Percentiles rank a stretch among this genome's conserved stretches.
Conservation (phyloP, 2,329 filamentous ascomycete genomes). For the Colletotrichum acutatum region DNA sequence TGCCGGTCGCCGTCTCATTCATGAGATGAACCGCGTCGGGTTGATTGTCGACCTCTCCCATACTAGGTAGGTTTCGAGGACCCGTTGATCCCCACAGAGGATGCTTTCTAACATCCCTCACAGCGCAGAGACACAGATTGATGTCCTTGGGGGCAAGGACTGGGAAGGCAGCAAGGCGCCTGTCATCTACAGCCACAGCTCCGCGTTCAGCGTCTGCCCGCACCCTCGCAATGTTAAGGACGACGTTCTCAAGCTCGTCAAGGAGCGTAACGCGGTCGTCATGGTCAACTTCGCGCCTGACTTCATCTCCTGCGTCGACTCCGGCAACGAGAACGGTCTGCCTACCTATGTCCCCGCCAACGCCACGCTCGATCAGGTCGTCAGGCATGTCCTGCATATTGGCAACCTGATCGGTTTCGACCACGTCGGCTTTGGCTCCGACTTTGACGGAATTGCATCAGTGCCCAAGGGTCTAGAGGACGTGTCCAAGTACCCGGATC, state of each 20-base stretch:
- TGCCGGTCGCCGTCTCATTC: slow-evolving; percentile 74
- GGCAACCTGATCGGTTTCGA: slow-evolving; percentile 86
- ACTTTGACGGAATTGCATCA: slow-evolving; percentile 81
- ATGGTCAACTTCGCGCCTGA: slow-evolving; percentile 92
- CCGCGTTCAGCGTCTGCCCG: slow-evolving; percentile 81
- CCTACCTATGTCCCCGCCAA: slow-evolving; percentile 75
- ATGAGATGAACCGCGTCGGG: slow-evolving; percentile 93
- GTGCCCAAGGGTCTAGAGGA: slow-evolving; percentile 84
- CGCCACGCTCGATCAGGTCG: slow-evolving; percentile 81
- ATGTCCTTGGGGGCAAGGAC: slow-evolving; percentile 75
- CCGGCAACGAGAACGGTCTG: slow-evolving; percentile 69
- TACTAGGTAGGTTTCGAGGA: slow-evolving; percentile 50
- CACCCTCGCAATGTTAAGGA: slow-evolving; percentile 94
- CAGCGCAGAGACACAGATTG: slow-evolving; percentile 82
- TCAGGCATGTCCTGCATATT: slow-evolving; percentile 83
- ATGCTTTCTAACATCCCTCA: slow-evolving; percentile 39
- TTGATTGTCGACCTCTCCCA: slow-evolving; percentile 95
- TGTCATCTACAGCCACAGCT: slow-evolving; percentile 90
- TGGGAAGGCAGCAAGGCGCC: slow-evolving; percentile 83
- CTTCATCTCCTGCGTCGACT: slow-evolving; percentile 80
- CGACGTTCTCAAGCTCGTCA: slow-evolving; percentile 81
- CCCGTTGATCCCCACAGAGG: not conserved
- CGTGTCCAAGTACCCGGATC: slow-evolving; percentile 82
- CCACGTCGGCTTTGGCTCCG: slow-evolving; percentile 87
- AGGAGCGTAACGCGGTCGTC: slow-evolving; percentile 77